phyloP scores from a whole-genome alignment of 495 filamentous ascomycete species.

The Penicillium paxilli region DNA sequence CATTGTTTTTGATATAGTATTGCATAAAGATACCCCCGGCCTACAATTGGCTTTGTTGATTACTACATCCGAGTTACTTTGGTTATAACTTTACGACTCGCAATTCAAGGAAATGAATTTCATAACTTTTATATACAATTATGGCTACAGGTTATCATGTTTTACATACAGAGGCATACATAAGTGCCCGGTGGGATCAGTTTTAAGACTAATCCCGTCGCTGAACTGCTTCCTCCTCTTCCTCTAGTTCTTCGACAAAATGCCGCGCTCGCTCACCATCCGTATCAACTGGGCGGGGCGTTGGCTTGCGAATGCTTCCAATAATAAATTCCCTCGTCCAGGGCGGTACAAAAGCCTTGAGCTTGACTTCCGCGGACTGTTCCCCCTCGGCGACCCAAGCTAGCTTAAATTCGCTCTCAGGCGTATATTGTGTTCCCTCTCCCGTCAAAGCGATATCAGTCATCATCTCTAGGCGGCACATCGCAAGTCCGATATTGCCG shows the following conservation, averaged over 20 bases:
- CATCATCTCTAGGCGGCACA: constrained; percentile 90
- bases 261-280: constrained; percentile 37
- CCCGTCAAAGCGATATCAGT: constrained; percentile 67
- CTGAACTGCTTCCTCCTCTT: constrained; percentile 33
- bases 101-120: neutral
- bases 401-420: constrained; percentile 56
- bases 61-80: neutral
- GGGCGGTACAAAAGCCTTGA: constrained; percentile 85
- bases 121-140: neutral
- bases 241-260: constrained; percentile 41
- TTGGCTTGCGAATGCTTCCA: constrained; percentile 27
- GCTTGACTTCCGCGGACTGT: constrained; percentile 49
- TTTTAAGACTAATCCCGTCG: constrained; percentile 20
- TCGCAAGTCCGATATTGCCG: constrained; percentile 83
- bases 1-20: constrained; percentile 12
- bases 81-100: neutral
- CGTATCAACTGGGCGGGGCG: constrained; percentile 15
- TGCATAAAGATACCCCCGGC: constrained; percentile 15
- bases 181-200: neutral
- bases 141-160: constrained; percentile 19
- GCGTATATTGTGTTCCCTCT: constrained; percentile 54
- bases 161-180: constrained; percentile 26
- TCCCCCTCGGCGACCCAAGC: constrained; percentile 43
- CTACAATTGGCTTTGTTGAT: neutral
- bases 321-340: constrained; percentile 61